Base-by-base conservation (phyloP, 371 early-diverging fungal genomes). In the Mortierella sp. region DNA sequence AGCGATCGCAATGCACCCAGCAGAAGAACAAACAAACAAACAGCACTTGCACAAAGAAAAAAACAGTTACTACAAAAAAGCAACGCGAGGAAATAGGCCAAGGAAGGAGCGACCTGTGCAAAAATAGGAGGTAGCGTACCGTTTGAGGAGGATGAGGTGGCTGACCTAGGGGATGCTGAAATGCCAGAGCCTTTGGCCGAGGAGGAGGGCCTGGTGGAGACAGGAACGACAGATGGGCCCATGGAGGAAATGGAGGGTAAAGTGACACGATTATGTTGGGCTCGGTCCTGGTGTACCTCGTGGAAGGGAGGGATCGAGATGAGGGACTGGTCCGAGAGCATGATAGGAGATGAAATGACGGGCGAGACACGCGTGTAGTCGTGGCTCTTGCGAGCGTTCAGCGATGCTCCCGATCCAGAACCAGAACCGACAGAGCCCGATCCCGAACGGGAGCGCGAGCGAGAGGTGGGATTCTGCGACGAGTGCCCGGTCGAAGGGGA, bases 291-390 rank as follows among this genome's bases (percentile, higher is more conserved):
- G 11, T 74, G 74, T 1, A 77, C 26, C 71, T 84, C 84, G 37
- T 84, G 84, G 26, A 84, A 80, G 37, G 84, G 81, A 57, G 84
- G 84, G 19, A 84, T 80, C 21, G 84, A 78, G 40, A 84, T 84
- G n/a, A 84, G 61, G 14, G 84, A 73, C 44, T 84, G 80, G 73
- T 84, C 81, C 0, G 84, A 77, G 46, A 84, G 74, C 44, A 53
- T 74, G 48, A 84, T 78, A 9, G 83, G 79, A 5, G 84, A 53
- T 0, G 76, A 54, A 14, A 79, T 72, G 48, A 80, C 21, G 4
- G 84, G 84, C 31, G 84, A 84, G 11, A 78, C 71, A 21, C 81
- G 79, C 2, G 80, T 57, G 34, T 64, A 73, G 13, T 83, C 80
- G 8, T 75, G 74, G 31, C 57, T 51, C 24, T 48, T 48, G n/a